These are phyloP conservation scores for Alternaria angustiovoidea DNA, from an alignment of 2,329 filamentous ascomycete species.

Conservation along the genomic window DNA sequence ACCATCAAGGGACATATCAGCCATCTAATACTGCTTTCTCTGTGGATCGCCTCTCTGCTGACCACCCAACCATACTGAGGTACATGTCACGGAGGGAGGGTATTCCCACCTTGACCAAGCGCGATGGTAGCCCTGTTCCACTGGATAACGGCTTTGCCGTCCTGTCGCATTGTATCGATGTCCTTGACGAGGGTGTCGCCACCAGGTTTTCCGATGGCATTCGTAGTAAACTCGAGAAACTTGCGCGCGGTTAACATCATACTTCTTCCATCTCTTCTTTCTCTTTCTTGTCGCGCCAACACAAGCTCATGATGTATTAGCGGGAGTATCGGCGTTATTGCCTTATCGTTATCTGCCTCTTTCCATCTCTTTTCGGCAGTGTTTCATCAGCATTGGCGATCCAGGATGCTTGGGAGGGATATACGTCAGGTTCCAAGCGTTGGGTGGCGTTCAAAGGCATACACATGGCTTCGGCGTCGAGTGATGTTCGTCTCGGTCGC, in stretches of 20 bases:
- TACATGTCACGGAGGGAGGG: slow-evolving; percentile 64
- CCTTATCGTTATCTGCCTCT: background rate
- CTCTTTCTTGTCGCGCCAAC: slow-evolving; percentile 4
- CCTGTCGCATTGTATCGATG: slow-evolving; percentile 61
- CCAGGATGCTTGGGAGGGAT: slow-evolving; percentile 23
- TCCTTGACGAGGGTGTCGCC: slow-evolving; percentile 62
- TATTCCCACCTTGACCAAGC: slow-evolving; percentile 60
- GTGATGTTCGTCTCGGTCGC: slow-evolving; percentile 11
- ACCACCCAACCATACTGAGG: slow-evolving; percentile 60
- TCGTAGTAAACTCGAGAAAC: slow-evolving; percentile 60
- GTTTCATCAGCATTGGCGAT: slow-evolving; percentile 23
- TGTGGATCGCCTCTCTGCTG: slow-evolving; percentile 60
- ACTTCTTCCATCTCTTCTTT: slow-evolving; percentile 12
- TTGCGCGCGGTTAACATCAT: slow-evolving; percentile 44
- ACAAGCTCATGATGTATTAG: slow-evolving; percentile 11
- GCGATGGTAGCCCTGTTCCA: slow-evolving; percentile 57
- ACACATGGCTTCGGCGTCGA: slow-evolving; percentile 11
- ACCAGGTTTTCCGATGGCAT: slow-evolving; percentile 65
- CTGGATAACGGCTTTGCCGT: slow-evolving; percentile 60
- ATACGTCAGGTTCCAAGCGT: slow-evolving; percentile 1
- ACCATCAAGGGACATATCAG: slow-evolving; percentile 49
- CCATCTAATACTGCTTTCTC: slow-evolving; percentile 53
- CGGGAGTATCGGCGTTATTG: slow-evolving; percentile 12
- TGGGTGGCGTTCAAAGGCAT: slow-evolving; percentile 21
- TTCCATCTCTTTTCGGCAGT: slow-evolving; percentile 27